These are phyloP conservation scores for Radiomyces spectabilis DNA, from an alignment of 192 early-diverging fungal species.

Conservation along the genomic window DNA sequence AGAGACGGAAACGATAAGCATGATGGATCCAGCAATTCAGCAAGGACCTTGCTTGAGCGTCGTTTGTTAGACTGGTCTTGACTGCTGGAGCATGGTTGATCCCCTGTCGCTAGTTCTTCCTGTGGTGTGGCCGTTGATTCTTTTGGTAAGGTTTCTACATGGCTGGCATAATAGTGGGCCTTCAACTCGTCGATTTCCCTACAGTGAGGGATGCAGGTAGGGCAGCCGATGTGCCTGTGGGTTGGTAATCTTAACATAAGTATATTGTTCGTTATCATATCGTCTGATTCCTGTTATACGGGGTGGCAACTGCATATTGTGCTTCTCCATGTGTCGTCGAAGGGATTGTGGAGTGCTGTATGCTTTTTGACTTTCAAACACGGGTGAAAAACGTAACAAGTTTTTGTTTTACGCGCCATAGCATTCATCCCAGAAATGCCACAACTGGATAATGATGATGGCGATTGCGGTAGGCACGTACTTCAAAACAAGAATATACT, in stretches of 20 bases:
- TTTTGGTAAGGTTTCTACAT: neutral
- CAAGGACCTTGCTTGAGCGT: neutral
- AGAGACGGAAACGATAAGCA: neutral
- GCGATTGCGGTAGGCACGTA: no score
- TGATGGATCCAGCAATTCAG: neutral
- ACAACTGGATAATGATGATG: no score
- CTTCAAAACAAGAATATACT: no score
- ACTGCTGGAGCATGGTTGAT: neutral
- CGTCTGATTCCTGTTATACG: neutral
- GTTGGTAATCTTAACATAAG: neutral
- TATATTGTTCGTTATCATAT: neutral
- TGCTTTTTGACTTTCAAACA: neutral
- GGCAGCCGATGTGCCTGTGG: neutral
- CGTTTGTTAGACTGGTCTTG: neutral
- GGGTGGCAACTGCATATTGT: neutral
- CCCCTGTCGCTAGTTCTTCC: neutral
- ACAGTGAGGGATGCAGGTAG: neutral
- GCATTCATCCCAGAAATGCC: no score
- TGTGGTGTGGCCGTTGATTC: neutral
- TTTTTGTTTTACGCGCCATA: neutral
- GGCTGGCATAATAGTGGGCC: neutral
- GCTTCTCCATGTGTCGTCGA: neutral
- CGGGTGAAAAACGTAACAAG: neutral
- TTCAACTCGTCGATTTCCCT: neutral
- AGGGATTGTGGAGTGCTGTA: neutral